These are phyloP conservation scores for Mycena floridula DNA, from an alignment of 768 basidiomycete genomes.

Conservation along the genomic window DNA sequence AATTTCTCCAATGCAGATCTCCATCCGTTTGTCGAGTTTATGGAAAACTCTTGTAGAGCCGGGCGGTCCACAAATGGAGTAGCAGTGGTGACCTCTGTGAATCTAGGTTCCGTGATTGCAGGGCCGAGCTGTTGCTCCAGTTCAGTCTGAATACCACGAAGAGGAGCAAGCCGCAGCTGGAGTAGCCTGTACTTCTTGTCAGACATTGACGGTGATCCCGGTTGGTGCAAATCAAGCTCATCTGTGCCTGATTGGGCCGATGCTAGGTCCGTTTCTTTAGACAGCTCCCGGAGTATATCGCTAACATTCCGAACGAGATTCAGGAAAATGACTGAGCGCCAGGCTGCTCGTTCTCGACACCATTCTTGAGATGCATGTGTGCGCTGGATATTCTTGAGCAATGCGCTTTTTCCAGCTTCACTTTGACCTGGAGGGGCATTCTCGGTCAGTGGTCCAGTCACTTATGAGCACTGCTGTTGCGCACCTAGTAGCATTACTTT, in stretches of 20 bases:
- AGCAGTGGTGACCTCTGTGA: conserved; percentile 30
- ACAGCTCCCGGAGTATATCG: conserved; percentile 50
- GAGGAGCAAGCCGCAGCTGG: conserved; percentile 49
- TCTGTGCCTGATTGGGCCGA: conserved; percentile 35
- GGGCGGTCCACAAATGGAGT: conserved; percentile 30
- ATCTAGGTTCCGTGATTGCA: conserved; percentile 45
- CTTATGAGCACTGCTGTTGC: too few species aligned
- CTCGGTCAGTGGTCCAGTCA: background rate
- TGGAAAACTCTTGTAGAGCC: conserved; percentile 44
- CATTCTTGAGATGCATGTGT: conserved; percentile 68
- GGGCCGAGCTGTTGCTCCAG: conserved; percentile 57
- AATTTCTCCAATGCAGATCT: conserved; percentile 56
- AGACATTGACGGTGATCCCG: conserved; percentile 5
- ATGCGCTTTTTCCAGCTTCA: conserved; percentile 65
- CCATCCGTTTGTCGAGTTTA: conserved; percentile 63
- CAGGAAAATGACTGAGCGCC: conserved; percentile 73
- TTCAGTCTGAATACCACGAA: conserved; percentile 50
- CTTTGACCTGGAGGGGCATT: conserved; percentile 52
- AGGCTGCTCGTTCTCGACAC: conserved; percentile 60
- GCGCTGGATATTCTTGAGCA: conserved; percentile 57
- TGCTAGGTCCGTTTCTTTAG: conserved; percentile 46
- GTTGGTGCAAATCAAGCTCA: conserved; percentile 17
- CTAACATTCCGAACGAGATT: conserved; percentile 76
- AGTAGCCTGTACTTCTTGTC: conserved; percentile 60
- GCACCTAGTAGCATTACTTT: conserved; percentile 67